Evolutionary conservation across 75 land plant species (phyloP).

Genomic region (Gnetum montanum): DNA sequence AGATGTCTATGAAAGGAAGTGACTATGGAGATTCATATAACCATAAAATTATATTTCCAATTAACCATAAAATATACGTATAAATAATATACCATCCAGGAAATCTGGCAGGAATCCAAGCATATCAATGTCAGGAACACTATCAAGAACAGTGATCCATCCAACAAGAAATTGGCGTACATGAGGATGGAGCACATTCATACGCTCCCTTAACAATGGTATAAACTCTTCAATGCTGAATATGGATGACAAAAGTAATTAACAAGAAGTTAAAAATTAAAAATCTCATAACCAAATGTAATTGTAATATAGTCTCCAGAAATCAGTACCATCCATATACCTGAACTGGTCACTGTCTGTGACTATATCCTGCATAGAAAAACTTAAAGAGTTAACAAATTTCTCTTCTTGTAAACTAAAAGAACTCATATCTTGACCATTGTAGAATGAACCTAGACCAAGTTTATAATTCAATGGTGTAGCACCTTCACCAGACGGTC

Average conservation of each 20-base stretch:
- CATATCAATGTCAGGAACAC: conserved; percentile 99
- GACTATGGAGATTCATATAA: background rate
- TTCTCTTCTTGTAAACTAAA: too few species aligned
- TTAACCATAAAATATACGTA: background rate
- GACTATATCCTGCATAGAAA: conserved; percentile 80
- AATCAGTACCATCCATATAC: conserved; percentile 17
- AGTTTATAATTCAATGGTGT: too few species aligned
- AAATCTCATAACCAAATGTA: too few species aligned
- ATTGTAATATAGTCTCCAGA: too few species aligned
- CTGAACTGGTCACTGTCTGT: conserved; percentile 99
- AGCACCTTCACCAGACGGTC: conserved; percentile 97
- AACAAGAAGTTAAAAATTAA: too few species aligned
- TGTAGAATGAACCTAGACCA: too few species aligned
- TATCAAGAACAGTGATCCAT: conserved; percentile 98
- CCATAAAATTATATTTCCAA: background rate
- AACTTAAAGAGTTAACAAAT: conserved; percentile 2
- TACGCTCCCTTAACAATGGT: conserved; percentile 90
- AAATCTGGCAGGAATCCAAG: conserved; percentile 99
- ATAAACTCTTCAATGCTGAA: conserved; percentile 97
- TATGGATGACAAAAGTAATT: too few species aligned
- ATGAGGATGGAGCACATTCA: conserved; percentile 95
- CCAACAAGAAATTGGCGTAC: conserved; percentile 99
- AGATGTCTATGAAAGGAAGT: background rate
- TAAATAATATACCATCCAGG: conserved; percentile 73
- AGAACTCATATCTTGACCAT: too few species aligned